Base-by-base conservation (phyloP, 805 yeast species). In the Danielia oregonensis region DNA sequence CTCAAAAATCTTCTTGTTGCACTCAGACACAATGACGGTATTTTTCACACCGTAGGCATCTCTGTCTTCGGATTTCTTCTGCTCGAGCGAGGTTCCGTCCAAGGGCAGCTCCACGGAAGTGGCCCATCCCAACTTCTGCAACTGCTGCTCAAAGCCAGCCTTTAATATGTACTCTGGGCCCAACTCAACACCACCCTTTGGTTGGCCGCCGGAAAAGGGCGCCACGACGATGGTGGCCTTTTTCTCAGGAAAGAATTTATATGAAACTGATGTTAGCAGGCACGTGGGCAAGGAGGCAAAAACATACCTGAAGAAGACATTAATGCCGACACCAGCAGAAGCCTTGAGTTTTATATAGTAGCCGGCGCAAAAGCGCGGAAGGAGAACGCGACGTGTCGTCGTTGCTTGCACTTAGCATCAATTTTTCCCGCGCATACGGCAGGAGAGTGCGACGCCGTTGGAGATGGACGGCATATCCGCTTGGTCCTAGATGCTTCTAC, bases 161-260 rank as follows among this genome's bases (percentile, higher is more conserved):
- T 82, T 73, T 30, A 88, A 59, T 45, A 91, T 66, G 59, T 77
- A 82, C 40, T 79, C 74, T n/a, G 98, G 97, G 23, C 97, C 98
- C 32, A 78, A 73, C 54, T 91, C 98, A 25, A 91, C 97, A 44
- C 98, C 98, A 16, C 79, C 74, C 54, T 86, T 86, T 26, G 87
- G 89, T 61, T 91, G 98, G 42, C 98, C 98, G 16, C 97, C 97
- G 24, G 88, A 78, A 62, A 91, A 93, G 33, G 97, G 97, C 0
- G 96, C 97, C 13, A 81, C 70, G 40, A 93, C 76, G 35, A 91
- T 66, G n/a, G 87, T 74, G 24, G 79, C 75, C 33, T 74, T 67
- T 49, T 70, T 77, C 31, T 66, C 54, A 31, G 75, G 69, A 51
- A 73, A 74, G 54, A 67, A 78, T 41, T 78, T 76, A 68, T 69